phyloP scores from a whole-genome alignment of 1,284 basidiomycete genomes.

The Hemileia vastatrix region DNA sequence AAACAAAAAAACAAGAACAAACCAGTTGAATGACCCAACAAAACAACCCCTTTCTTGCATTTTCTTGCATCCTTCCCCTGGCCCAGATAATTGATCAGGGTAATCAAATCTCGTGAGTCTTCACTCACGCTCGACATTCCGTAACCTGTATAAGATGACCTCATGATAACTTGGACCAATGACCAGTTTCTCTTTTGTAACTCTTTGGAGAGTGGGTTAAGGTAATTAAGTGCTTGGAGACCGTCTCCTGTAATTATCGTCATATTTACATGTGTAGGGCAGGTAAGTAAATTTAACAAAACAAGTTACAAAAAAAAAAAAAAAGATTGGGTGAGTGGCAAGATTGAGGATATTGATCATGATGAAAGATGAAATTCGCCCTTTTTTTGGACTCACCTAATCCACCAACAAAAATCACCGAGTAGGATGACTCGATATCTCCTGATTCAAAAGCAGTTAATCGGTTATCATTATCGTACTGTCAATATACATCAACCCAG shows the following conservation, averaged over 20 bases:
- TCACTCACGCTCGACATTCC: slow-evolving; percentile 1
- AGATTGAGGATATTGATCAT: not conserved
- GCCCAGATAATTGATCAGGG: slow-evolving; percentile 3
- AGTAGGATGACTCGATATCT: not conserved
- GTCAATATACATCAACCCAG: no score
- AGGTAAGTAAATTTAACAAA: no score
- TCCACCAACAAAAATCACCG: slow-evolving; percentile 13
- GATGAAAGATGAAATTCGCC: not conserved
- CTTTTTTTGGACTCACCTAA: slow-evolving; percentile 10
- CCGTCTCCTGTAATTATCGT: slow-evolving; percentile 19
- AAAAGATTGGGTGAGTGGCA: not conserved
- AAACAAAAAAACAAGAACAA: not conserved
- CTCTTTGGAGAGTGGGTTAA: not conserved
- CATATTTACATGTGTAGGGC: no score
- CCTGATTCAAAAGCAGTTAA: slow-evolving; percentile 20
- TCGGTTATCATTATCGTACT: slow-evolving; percentile 10
- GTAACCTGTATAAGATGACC: slow-evolving; percentile 15
- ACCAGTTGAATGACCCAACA: slow-evolving; percentile 21
- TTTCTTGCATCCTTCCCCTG: no score
- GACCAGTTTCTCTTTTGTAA: slow-evolving; percentile 8
- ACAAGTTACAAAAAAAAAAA: not conserved
- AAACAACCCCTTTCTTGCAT: slow-evolving; percentile 8
- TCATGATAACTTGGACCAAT: slow-evolving; percentile 8
- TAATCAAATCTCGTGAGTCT: slow-evolving; percentile 1
- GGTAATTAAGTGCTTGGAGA: slow-evolving; percentile 5